Base-by-base conservation (phyloP, 169 alveolate genomes). In the Eimeria falciformis region DNA sequence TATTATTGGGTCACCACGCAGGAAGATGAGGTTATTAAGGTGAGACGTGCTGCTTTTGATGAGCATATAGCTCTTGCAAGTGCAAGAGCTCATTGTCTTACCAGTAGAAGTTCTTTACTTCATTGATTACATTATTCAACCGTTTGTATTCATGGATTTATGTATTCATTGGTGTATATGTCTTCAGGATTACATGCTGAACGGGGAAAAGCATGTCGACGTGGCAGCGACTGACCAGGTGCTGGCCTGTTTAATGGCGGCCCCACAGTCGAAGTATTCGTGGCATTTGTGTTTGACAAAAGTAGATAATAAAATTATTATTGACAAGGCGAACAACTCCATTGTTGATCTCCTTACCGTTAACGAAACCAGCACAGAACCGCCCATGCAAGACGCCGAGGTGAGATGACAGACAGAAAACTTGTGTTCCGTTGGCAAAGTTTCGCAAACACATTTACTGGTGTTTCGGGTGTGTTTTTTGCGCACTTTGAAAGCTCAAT, bases 241-340 rank as follows among this genome's bases (percentile, higher is more conserved):
- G 25, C 88, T 97, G 77, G 93, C 98, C 11, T 97, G 97, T 81
- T 92, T 97, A 47, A 97, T 97, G 97, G 96, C 98, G 23, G 98
- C 98, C 45, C 97, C 97, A 0, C 97, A 97, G 66, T 96, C 98
- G 33, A 97, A 96, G 90, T 97, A 97, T 87, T 97, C 98, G 53
- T 97, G 98, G 98, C 98, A 97, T 88, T 91, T 97, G 71, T 93
- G 95, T 47, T 94, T 97, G 43, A 96, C 97, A 11, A 97, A 97
- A 93, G 93, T 96, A 47, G 98, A 96, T 46, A 97, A 97, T 89
- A 96, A 96, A 92, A 95, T 97, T 25, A 96, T 97, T 55, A 94
- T 97, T 14, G 98, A 97, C 90, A 97, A 97, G 89, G 97, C 97
- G 65, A 97, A 97, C 93, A 98, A 98, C n/a, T 97, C 98, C 21